Percentiles rank a stretch among this genome's conserved stretches.
Evolutionary conservation across 768 basidiomycete species (phyloP).

Genomic region (Leccinum disarticulatum): DNA sequence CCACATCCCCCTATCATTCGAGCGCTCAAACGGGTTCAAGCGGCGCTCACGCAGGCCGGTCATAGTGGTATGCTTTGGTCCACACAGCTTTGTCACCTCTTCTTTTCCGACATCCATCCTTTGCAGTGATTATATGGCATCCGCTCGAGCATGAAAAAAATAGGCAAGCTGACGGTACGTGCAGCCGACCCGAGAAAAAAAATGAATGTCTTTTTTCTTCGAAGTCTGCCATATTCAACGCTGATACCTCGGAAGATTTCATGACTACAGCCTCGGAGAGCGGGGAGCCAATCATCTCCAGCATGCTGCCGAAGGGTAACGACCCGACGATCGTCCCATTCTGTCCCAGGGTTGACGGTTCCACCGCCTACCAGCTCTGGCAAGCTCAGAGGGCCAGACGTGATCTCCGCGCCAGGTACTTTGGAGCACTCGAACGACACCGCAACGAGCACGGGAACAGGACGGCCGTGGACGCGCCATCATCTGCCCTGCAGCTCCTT

Average conservation of each 20-base stretch:
- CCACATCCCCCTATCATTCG: constrained; percentile 68
- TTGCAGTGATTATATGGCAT: constrained; percentile 68
- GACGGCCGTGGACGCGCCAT: too few relatives aligned
- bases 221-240: constrained; percentile 43
- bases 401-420: constrained; percentile 53
- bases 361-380: constrained; percentile 68
- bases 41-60: constrained; percentile 58
- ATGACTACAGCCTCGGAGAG: constrained; percentile 33
- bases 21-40: constrained; percentile 55
- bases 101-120: not conserved
- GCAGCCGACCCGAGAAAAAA: constrained; percentile 10
- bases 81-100: not conserved
- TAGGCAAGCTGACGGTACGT: constrained; percentile 43
- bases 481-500: too few relatives aligned
- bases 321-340: constrained; percentile 23
- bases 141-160: constrained; percentile 50
- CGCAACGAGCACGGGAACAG: too few relatives aligned
- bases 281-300: constrained; percentile 56
- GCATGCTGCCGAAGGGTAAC: constrained; percentile 41
- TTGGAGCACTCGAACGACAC: constrained; percentile 52
- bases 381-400: constrained; percentile 51
- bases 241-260: constrained; percentile 37
- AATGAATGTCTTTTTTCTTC: not conserved
- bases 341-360: constrained; percentile 23
- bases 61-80: constrained; percentile 51